Percentiles rank a stretch among this genome's conserved stretches.
These are phyloP conservation scores for Chaetomium olivaceum DNA, from an alignment of 2,329 filamentous ascomycete species.

Conservation along the genomic window DNA sequence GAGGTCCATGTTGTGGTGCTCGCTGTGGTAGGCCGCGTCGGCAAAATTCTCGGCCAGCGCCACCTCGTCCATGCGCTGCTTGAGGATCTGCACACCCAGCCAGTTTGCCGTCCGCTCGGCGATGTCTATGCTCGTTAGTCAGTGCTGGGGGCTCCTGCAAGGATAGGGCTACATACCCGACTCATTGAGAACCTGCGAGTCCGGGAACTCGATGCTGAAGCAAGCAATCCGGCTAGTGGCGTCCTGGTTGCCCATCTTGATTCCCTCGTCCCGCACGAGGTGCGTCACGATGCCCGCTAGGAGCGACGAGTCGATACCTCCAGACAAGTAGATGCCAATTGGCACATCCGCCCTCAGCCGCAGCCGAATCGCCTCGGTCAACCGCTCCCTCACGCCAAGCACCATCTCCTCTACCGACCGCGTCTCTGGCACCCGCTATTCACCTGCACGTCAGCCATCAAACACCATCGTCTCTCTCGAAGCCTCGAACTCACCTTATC, in stretches of 20 bases:
- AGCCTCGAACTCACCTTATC: slow-evolving; percentile 46
- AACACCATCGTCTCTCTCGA: neutral
- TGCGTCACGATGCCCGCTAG: slow-evolving; percentile 58
- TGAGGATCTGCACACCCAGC: slow-evolving; percentile 37
- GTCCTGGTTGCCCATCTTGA: slow-evolving; percentile 47
- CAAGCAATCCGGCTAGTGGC: slow-evolving; percentile 36
- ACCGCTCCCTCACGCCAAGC: slow-evolving; percentile 47
- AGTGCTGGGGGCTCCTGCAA: no score
- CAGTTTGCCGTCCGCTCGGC: slow-evolving; percentile 39
- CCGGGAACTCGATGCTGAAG: slow-evolving; percentile 56
- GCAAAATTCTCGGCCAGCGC: slow-evolving; percentile 37
- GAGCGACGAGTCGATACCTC: slow-evolving; percentile 59
- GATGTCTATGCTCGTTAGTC: slow-evolving; percentile 29
- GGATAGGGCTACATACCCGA: slow-evolving; percentile 38
- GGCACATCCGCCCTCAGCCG: slow-evolving; percentile 59
- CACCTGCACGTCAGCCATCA: neutral
- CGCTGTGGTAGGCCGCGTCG: slow-evolving; percentile 37
- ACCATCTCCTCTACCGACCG: slow-evolving; percentile 54
- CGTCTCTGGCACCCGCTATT: slow-evolving; percentile 40
- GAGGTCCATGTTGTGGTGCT: slow-evolving; percentile 46
- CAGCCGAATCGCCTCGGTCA: slow-evolving; percentile 54
- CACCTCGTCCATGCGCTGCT: slow-evolving; percentile 35
- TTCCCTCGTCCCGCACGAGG: slow-evolving; percentile 49
- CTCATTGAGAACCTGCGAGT: slow-evolving; percentile 52
- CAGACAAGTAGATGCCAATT: slow-evolving; percentile 57